Evolutionary conservation across 1,139 yeast species (phyloP), one percentile per base, ranked within the genome.

Genomic region (Debaryomyces sp.): DNA sequence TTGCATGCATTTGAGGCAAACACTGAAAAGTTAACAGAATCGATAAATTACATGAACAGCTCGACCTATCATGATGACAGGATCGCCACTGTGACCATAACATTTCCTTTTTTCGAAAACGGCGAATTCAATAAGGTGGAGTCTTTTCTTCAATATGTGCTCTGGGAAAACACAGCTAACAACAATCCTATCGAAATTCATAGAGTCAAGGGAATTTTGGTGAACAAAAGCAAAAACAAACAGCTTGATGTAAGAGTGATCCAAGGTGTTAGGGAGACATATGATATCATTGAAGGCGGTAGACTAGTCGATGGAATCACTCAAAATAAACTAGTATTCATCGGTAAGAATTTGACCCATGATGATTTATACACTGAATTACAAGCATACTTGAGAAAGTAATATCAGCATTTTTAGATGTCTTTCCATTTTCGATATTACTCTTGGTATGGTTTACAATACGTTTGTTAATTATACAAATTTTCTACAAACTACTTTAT

Each of bases 201-300:
- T 58, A 70, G 99, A 52, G 71, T 87, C 4, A 94, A 95, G 62
- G 99, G 97, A 0, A 66, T 89, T 6, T 56, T 90, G 15, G 79
- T 85, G 2, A 54, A 55, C 37, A 44, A 48, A n/a, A 30, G 50
- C 4, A 44, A 48, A 5, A 62, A 61, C 6, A 62, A 64, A 6
- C 59, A 55, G 1, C 45, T 41, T 15, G 65, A 60, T 36, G 83
- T 79, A n/a, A 73, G 80, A 51, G 91, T 94, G 1, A 70, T 94
- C n/a, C 99, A 94, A 63, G 98, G 96, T 5, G 99, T 94, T 0
- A 74, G 98, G 52, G 96, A 90, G 51, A 89, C 96, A 0, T 94
- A 90, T 65, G 99, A 94, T 54, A 75, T 90, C 1, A 77, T 87
- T 5, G 82, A 80, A 13, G 81, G 80, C 0, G 81, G 78, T 0